phyloP scores from a whole-genome alignment of 2,329 filamentous ascomycete genomes.

The Hirsutella thompsonii region DNA sequence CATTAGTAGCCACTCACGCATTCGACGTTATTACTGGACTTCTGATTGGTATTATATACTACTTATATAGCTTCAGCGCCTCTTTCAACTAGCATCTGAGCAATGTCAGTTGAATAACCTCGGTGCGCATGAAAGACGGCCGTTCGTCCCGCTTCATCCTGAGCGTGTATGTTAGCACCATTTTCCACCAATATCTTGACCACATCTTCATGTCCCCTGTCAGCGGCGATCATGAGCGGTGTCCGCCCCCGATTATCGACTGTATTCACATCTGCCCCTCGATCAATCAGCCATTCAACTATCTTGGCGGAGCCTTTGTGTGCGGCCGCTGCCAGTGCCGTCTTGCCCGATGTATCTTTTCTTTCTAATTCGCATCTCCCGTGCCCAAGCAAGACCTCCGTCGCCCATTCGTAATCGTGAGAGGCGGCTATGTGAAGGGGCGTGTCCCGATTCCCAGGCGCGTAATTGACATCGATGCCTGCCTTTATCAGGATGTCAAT shows the following conservation, averaged over 20 bases:
- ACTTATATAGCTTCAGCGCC: background rate
- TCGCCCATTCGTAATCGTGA: background rate
- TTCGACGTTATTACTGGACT: too few relatives aligned
- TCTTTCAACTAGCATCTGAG: background rate
- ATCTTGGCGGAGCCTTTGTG: background rate
- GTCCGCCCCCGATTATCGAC: background rate
- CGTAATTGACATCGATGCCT: background rate
- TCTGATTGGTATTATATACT: too few relatives aligned
- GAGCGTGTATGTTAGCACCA: background rate
- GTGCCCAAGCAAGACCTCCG: background rate
- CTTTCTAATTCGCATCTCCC: background rate
- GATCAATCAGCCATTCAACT: background rate
- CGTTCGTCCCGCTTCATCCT: background rate
- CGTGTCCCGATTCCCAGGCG: background rate
- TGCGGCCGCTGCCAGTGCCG: background rate
- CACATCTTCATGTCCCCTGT: background rate
- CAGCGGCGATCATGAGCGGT: background rate
- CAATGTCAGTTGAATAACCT: background rate
- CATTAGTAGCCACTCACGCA: too few relatives aligned
- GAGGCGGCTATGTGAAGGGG: background rate
- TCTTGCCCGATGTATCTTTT: background rate
- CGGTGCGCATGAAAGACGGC: background rate
- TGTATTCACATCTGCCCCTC: background rate
- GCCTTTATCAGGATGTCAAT: background rate
- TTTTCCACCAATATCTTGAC: background rate